Evolutionary conservation across 768 basidiomycete species (phyloP).

Genomic region (Russula sp.): DNA sequence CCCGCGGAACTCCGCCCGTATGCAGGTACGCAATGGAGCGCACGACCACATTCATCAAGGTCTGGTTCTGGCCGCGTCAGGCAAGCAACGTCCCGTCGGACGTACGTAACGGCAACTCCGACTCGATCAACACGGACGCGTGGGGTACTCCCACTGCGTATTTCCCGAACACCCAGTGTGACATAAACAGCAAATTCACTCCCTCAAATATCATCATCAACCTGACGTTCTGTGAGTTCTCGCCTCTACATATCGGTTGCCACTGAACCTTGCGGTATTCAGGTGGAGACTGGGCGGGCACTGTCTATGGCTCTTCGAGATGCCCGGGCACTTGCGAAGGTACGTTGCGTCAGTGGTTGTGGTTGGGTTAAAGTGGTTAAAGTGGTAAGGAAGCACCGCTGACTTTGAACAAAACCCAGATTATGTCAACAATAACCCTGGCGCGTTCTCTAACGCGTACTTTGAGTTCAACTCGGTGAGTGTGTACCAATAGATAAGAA

Average conservation of each 20-base stretch:
- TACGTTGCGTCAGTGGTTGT: slow-evolving; percentile 31
- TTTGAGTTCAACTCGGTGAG: slow-evolving; percentile 66
- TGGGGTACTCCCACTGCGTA: slow-evolving; percentile 62
- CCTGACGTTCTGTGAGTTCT: slow-evolving; percentile 60
- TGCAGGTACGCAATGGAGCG: slow-evolving; percentile 63
- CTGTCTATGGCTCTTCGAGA: slow-evolving; percentile 45
- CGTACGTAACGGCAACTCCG: slow-evolving; percentile 45
- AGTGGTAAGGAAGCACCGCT: background rate
- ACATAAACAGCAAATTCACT: slow-evolving; percentile 53
- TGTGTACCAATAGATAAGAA: slow-evolving; percentile 42
- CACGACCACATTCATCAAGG: slow-evolving; percentile 53
- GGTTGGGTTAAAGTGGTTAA: too few relatives aligned
- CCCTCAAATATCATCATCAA: slow-evolving; percentile 66
- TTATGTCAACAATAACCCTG: slow-evolving; percentile 64
- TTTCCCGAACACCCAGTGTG: slow-evolving; percentile 60
- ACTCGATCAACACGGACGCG: slow-evolving; percentile 45
- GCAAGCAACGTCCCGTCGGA: slow-evolving; percentile 46
- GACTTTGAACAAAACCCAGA: slow-evolving; percentile 44
- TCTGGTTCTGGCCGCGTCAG: slow-evolving; percentile 69
- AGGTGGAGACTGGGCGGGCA: slow-evolving; percentile 56
- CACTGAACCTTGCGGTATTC: background rate
- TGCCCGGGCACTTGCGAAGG: slow-evolving; percentile 55
- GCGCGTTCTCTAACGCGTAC: slow-evolving; percentile 64
- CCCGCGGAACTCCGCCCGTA: too few relatives aligned
- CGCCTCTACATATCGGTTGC: background rate